Conservation (phyloP, 108 stramenopile genomes). For the Schizochytrium sp. region DNA sequence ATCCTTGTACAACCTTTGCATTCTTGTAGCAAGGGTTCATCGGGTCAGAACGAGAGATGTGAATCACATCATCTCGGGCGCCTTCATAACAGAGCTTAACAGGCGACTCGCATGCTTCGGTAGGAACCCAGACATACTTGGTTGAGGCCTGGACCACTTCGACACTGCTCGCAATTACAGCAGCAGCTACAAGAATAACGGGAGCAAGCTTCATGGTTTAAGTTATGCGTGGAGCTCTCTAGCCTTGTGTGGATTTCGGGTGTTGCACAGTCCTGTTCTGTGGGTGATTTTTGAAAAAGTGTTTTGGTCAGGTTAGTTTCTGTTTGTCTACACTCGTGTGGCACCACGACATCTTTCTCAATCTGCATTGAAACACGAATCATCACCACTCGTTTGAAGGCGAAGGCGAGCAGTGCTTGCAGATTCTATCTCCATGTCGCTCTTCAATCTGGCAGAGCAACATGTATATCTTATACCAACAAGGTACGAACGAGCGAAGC, state of each 20-base stretch:
- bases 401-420: too few relatives aligned
- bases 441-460: too few relatives aligned
- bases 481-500: too few relatives aligned
- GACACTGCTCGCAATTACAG: not conserved
- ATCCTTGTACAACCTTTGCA: constrained; percentile 1
- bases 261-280: not conserved
- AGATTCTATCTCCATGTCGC: too few relatives aligned
- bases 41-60: not conserved
- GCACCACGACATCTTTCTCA: too few relatives aligned
- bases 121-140: constrained; percentile 31
- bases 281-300: not conserved
- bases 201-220: constrained; percentile 3
- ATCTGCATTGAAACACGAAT: too few relatives aligned
- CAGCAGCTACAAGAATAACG: not conserved
- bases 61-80: not conserved
- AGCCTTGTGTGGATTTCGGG: too few relatives aligned
- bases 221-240: not conserved
- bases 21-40: constrained; percentile 40
- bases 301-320: not conserved
- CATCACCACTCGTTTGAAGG: too few relatives aligned
- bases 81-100: constrained; percentile 45
- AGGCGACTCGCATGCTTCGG: constrained; percentile 48
- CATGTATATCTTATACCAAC: too few relatives aligned
- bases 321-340: not conserved
- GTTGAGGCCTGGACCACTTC: not conserved